Conservation (phyloP, 306 rosid species). For the Ochetophila trinervis region DNA sequence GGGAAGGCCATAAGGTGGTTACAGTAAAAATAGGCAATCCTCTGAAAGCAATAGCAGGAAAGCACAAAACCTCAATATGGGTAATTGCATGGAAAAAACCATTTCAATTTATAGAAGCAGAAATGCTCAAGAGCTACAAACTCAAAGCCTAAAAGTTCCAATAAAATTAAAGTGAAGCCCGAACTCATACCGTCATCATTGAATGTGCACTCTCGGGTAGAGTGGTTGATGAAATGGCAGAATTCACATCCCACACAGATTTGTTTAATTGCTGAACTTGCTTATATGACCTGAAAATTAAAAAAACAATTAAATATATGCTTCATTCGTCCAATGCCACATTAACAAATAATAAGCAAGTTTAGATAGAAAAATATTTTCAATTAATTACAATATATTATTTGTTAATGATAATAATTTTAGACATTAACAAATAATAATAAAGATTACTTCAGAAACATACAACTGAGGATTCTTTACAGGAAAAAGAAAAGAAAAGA, state of each 20-base stretch:
- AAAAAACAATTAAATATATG: constrained; percentile 17
- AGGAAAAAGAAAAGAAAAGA: no score
- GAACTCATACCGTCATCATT: constrained; percentile 50
- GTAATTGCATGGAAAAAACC: background rate
- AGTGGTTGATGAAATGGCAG: constrained; percentile 77
- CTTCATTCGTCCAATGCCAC: background rate
- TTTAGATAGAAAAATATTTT: no score
- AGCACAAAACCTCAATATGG: constrained; percentile 8
- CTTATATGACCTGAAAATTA: constrained; percentile 62
- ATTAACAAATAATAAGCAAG: no score
- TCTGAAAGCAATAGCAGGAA: constrained; percentile 7
- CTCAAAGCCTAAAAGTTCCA: no score
- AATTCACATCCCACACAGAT: constrained; percentile 79
- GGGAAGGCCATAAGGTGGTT: background rate
- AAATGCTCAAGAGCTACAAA: constrained; percentile 5
- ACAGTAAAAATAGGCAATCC: constrained; percentile 4
- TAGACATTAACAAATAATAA: background rate
- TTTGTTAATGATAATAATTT: no score
- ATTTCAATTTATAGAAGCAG: constrained; percentile 7
- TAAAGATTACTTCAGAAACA: background rate
- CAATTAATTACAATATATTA: no score
- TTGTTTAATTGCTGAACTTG: constrained; percentile 86
- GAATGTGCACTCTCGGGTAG: constrained; percentile 72
- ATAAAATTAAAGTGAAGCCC: constrained; percentile 11
- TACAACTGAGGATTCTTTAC: background rate